A percentile compares a stretch with the other conserved stretches of the same genome.
Conservation (phyloP, 352 stramenopile genomes). For the Pseudoperonospora humuli region DNA sequence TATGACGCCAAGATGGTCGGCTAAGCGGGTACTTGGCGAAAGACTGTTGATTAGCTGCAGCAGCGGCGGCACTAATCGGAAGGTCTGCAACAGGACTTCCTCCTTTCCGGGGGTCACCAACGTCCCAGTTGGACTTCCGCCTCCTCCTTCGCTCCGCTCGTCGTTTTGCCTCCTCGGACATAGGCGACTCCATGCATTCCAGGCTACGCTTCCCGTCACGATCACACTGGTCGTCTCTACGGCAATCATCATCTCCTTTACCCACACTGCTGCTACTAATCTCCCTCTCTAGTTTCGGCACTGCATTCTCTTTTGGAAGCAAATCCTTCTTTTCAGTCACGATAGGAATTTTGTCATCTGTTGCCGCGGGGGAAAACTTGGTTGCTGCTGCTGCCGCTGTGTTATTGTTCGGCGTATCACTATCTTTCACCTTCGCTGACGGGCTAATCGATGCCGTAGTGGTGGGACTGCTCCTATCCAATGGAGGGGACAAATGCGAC, state of each 20-base stretch:
- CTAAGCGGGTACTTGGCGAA: slow-evolving; percentile 48
- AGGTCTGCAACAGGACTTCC: slow-evolving; percentile 25
- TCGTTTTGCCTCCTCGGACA: slow-evolving; percentile 52
- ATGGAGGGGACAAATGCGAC: slow-evolving; percentile 42
- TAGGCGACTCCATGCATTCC: slow-evolving; percentile 23
- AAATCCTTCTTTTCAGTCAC: slow-evolving; percentile 14
- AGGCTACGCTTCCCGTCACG: slow-evolving; percentile 35
- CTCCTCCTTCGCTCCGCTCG: slow-evolving; percentile 56
- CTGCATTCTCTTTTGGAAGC: slow-evolving; percentile 3
- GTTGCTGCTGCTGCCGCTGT: slow-evolving; percentile 10
- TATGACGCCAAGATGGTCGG: slow-evolving; percentile 52
- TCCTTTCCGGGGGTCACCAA: slow-evolving; percentile 57
- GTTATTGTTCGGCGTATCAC: slow-evolving; percentile 20
- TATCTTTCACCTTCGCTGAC: slow-evolving; percentile 43
- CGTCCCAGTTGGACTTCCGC: slow-evolving; percentile 78
- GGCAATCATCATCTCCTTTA: slow-evolving; percentile 10
- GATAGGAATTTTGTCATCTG: slow-evolving; percentile 4
- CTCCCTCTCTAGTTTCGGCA: slow-evolving; percentile 14
- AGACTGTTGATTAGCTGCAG: slow-evolving; percentile 36
- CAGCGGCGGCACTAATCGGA: slow-evolving; percentile 22
- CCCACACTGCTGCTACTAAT: slow-evolving; percentile 22
- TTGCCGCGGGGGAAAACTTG: slow-evolving; percentile 19
- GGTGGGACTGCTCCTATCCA: slow-evolving; percentile 36
- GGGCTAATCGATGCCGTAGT: slow-evolving; percentile 42
- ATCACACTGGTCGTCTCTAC: slow-evolving; percentile 13